Base-by-base conservation (phyloP, 2,329 filamentous ascomycete species). In the Cytospora leucostoma region DNA sequence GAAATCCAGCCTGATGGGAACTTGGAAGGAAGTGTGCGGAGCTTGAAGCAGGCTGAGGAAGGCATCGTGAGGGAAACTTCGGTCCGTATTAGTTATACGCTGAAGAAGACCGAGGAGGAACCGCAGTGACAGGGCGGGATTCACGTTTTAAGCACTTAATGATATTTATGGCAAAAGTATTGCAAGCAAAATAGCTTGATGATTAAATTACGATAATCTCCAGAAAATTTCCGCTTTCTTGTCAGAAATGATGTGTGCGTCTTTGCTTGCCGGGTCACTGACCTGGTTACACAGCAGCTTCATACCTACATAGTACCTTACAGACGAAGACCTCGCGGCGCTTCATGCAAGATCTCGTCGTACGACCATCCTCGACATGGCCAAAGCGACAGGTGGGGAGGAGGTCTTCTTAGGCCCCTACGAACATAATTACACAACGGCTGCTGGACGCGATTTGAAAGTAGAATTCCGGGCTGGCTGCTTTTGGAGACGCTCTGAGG, bases 341-440 rank as follows among this genome's bases (percentile, higher is more conserved):
- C 40, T 44, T 7, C 40, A 3, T 7, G 17, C 10, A 15, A 19
- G 4, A 44, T 4, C n/a, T 8, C 7, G 17, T 44, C 40, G 40
- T 44, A 19, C n/a, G 40, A 7, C 7, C n/a, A 8, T n/a, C 17
- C 15, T n/a, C 27, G 37, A 57, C 27, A 4, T 27, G 27, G 2
- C 5, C 27, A 21, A 57, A 21, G 55, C 55, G 15, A 38, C 47
- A 2, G 27, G 17, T 17, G 38, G 55, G 10, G 21, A 57, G 40
- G 63, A 64, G 69, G 38, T 69, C 66, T 52, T 56, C 44, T 59
- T 38, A 50, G n/a, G 66, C 55, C 35, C 65, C 61, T 55, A 67
- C 65, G 53, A 67, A 63, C 55, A 65, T 35, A 44, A 63, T 21
- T 53, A 63, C 53, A 59, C 13, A 4, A 66, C 61, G 13, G 34